Evolutionary conservation across 108 stramenopile species (phyloP), one percentile per base, ranked within the genome.

Genomic region (Schizochytrium sp.): DNA sequence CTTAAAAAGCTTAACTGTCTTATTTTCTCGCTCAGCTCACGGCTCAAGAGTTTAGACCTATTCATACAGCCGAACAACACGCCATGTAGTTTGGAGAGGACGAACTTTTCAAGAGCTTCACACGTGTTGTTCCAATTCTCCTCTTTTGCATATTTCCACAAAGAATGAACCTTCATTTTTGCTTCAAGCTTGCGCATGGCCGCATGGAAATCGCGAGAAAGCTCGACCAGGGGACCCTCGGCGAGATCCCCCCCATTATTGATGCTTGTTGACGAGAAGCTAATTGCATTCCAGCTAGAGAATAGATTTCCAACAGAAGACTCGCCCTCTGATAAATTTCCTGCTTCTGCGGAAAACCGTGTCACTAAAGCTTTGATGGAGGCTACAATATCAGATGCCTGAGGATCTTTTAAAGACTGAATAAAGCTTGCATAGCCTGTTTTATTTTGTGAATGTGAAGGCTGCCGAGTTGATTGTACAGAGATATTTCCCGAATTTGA

Each of bases 91-190:
- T 89, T 89, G 55, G 42, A 15, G 28, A 89, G 38, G 64, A 89
- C 72, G n/a, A 73, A 89, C 72, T 89, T 89, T 72, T 89, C 88
- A 4, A 89, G 88, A 2, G 42, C 38, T 17, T 89, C 76, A 53
- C 53, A 49, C 47, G 53, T 83, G 53, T 5, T 13, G 38, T 17
- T 53, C 76, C 76, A 83, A 5, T 17, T 28, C 15, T 76, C 72
- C 69, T 40, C 72, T 61, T 13, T 0, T 5, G 17, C 28, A 3
- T 10, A 4, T 13, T 10, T 59, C 87, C 87, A 87, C 57, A 45
- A 28, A 10, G 72, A 13, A 17, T 72, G 13, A n/a, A 41, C 42
- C 50, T 40, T 49, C 42, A 89, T 55, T 45, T 72, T 28, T 5
- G 53, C 49, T 10, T 76, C 88, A 17, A 83, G 47, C 40, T 83